phyloP scores from a whole-genome alignment of 768 basidiomycete genomes.

The Cystofilobasidium capitatum region DNA sequence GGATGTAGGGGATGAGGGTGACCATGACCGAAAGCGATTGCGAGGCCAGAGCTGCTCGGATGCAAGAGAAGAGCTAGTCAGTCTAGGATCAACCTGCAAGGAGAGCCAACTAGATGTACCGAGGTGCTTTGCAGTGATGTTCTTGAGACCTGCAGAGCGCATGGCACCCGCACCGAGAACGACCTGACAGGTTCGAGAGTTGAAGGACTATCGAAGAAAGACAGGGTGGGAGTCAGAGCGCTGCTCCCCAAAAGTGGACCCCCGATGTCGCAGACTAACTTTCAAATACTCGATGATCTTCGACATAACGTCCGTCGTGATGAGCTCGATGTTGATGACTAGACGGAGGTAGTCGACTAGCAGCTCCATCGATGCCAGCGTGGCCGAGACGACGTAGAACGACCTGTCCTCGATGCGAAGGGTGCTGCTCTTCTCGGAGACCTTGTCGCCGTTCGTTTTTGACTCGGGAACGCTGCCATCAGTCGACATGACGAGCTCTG shows the following conservation, averaged over 20 bases:
- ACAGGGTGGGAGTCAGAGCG: neutral
- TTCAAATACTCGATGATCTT: slow-evolving; percentile 91
- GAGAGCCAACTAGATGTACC: slow-evolving; percentile 46
- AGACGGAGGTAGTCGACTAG: slow-evolving; percentile 78
- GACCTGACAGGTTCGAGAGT: slow-evolving; percentile 94
- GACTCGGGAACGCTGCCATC: slow-evolving; percentile 28
- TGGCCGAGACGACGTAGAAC: slow-evolving; percentile 80
- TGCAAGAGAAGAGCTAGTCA: slow-evolving; percentile 4
- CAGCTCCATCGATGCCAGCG: slow-evolving; percentile 56
- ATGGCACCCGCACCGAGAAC: slow-evolving; percentile 98
- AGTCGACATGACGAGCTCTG: slow-evolving; percentile 50
- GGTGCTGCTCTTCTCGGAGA: slow-evolving; percentile 46
- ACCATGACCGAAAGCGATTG: slow-evolving; percentile 92
- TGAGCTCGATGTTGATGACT: slow-evolving; percentile 72
- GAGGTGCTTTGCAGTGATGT: slow-evolving; percentile 96
- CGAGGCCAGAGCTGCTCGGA: slow-evolving; percentile 77
- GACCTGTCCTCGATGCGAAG: slow-evolving; percentile 61
- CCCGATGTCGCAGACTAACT: slow-evolving; percentile 32
- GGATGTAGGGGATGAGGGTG: slow-evolving; percentile 85
- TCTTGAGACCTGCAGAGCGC: slow-evolving; percentile 91
- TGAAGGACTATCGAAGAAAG: slow-evolving; percentile 55
- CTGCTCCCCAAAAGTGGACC: neutral
- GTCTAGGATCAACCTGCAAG: neutral
- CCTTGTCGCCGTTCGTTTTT: neutral
- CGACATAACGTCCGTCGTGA: slow-evolving; percentile 92